Base-by-base conservation (phyloP, 805 yeast genomes). In the Saccharomycopsis fibuligera region DNA sequence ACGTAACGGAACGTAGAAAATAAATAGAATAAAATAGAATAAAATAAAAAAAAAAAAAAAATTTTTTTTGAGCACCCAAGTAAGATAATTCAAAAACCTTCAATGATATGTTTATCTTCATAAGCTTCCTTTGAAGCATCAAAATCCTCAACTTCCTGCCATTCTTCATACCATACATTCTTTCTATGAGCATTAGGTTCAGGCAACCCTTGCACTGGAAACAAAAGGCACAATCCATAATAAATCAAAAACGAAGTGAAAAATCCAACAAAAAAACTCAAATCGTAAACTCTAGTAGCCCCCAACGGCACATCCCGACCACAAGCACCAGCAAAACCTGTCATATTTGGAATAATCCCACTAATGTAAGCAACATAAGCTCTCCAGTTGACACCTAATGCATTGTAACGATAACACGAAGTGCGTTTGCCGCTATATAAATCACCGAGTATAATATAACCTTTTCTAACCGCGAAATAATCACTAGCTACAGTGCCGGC, bases 261-360 rank as follows among this genome's bases (percentile, higher is more conserved):
- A 65, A 83, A 86, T 1, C 96, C 96, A 51, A 83, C 74, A 56
- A 88, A 80, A 69, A 81, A 88, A 63, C 83, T 83, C 57, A 88
- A 67, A 53, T 81, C 68, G 68, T 85, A 88, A 41, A 88, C 77
- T 49, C 77, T 71, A 50, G 78, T 76, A 9, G 96, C 96, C 29
- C 91, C 95, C 41, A 69, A 67, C 25, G 96, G 95, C 14, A 87
- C 95, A 5, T 42, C 49, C 51, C 70, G 74, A n/a, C 80, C 75
- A 22, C 86, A 79, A 8, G 89, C 88, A 54, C 95, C 88, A 5
- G 83, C 91, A 58, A 88, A 88, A 1, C 96, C 96, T 19, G 84
- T 84, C 60, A 88, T 81, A 59, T 87, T 88, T 41, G 95, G 93
- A 31, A 79, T 68, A 51, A 89, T 81, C 48, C 96, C 96, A 56